Evolutionary conservation across 2,329 filamentous ascomycete genomes (phyloP).

Genomic region (Trichophyton schoenleinii): DNA sequence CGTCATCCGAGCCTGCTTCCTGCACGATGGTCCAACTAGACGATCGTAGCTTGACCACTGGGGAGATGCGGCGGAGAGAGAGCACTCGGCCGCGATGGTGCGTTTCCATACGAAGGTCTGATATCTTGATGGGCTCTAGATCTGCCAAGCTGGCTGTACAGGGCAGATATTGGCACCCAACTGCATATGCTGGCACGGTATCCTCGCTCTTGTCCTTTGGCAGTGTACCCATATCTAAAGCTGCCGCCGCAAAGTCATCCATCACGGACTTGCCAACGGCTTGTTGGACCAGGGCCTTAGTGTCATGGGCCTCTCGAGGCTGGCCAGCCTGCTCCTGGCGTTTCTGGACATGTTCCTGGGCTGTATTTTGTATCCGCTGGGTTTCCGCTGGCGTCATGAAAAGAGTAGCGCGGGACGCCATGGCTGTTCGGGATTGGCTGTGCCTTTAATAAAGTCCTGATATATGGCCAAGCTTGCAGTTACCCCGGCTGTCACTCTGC

Average conservation of each 20-base stretch:
- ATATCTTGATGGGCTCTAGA: not conserved
- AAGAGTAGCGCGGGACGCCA: not conserved
- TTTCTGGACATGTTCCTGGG: not conserved
- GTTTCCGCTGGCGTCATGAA: not conserved
- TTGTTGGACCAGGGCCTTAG: not conserved
- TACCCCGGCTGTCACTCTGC: too few species aligned
- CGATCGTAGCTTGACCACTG: not conserved
- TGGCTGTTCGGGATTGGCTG: not conserved
- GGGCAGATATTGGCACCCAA: not conserved
- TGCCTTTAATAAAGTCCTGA: not conserved
- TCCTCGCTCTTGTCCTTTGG: not conserved
- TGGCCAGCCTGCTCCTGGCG: not conserved
- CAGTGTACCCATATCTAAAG: not conserved
- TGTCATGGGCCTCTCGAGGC: not conserved
- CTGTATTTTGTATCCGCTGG: not conserved
- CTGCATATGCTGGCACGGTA: not conserved
- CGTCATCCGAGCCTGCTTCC: not conserved
- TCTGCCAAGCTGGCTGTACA: not conserved
- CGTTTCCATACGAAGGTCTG: not conserved
- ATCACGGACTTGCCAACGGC: conserved; percentile 1
- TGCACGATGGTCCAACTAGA: not conserved
- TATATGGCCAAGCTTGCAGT: not conserved
- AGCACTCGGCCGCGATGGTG: not conserved
- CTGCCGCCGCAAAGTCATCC: not conserved
- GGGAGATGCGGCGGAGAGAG: not conserved